These are phyloP conservation scores for Saksenaea vasiformis DNA, from an alignment of 371 early-diverging fungal genomes.

Conservation along the genomic window DNA sequence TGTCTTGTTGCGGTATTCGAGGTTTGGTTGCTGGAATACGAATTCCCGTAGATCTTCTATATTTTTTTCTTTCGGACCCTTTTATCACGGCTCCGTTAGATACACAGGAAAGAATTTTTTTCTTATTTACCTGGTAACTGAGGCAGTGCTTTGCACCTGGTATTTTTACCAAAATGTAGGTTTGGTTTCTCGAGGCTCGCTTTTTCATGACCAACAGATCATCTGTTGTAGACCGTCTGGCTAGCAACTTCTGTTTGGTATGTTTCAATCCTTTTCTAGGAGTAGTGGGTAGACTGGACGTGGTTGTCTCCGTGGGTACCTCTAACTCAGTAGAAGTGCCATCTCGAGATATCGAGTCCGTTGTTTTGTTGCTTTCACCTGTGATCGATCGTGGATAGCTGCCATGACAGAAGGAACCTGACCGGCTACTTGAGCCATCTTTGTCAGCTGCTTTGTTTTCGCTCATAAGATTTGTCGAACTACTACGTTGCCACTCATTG, in stretches of 20 bases:
- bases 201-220: slow-evolving; percentile 64
- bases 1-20: slow-evolving; percentile 76
- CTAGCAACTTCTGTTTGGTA: slow-evolving; percentile 17
- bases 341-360: neutral
- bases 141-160: slow-evolving; percentile 69
- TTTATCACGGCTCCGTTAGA: neutral
- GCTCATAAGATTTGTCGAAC: neutral
- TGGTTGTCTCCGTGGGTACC: neutral
- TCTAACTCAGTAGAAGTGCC: neutral
- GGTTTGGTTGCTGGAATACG: slow-evolving; percentile 68
- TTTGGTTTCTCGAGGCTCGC: slow-evolving; percentile 67
- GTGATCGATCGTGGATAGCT: neutral
- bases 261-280: slow-evolving; percentile 12
- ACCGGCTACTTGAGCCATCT: neutral
- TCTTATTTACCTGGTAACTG: slow-evolving; percentile 67
- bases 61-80: slow-evolving; percentile 72
- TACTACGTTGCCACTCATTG: neutral
- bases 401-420: neutral
- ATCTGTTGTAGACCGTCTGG: slow-evolving; percentile 22
- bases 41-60: slow-evolving; percentile 74
- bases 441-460: neutral
- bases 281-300: neutral
- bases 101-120: neutral
- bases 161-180: slow-evolving; percentile 77
- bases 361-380: neutral